These are phyloP conservation scores for Huiozyma naganishii DNA, from an alignment of 805 yeast species.

Conservation along the genomic window DNA sequence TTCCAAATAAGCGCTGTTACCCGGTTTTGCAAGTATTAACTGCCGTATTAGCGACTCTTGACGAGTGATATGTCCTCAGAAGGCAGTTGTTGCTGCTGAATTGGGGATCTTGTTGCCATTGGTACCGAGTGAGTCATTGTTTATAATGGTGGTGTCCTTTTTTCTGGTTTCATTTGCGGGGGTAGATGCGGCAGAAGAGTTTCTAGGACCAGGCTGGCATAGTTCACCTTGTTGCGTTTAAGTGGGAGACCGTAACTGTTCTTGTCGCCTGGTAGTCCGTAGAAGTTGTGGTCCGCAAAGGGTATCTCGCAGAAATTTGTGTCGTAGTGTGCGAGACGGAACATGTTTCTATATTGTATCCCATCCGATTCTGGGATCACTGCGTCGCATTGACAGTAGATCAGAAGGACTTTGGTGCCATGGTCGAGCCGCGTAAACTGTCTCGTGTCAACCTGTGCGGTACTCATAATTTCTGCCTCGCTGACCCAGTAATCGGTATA, in stretches of 20 bases:
- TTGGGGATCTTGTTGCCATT: no score
- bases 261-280: slow-evolving; percentile 36
- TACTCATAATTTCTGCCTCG: slow-evolving; percentile 38
- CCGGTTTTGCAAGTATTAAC: no score
- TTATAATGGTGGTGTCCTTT: no score
- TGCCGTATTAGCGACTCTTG: no score
- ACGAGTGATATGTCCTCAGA: no score
- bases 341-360: slow-evolving; percentile 43
- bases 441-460: slow-evolving; percentile 39
- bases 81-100: no score
- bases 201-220: slow-evolving; percentile 11
- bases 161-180: no score
- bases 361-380: slow-evolving; percentile 59
- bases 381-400: slow-evolving; percentile 62
- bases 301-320: slow-evolving; percentile 32
- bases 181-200: no score
- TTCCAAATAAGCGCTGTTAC: no score
- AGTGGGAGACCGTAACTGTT: slow-evolving; percentile 34
- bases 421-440: slow-evolving; percentile 32
- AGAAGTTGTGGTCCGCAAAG: slow-evolving; percentile 75
- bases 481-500: slow-evolving; percentile 35
- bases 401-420: slow-evolving; percentile 45
- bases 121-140: no score
- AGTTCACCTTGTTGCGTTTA: slow-evolving; percentile 42
- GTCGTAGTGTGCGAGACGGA: slow-evolving; percentile 39